A percentile compares a stretch with the other conserved stretches of the same genome.
Evolutionary conservation across 2,329 filamentous ascomycete genomes (phyloP).

Genomic region (Aureobasidium sp.): DNA sequence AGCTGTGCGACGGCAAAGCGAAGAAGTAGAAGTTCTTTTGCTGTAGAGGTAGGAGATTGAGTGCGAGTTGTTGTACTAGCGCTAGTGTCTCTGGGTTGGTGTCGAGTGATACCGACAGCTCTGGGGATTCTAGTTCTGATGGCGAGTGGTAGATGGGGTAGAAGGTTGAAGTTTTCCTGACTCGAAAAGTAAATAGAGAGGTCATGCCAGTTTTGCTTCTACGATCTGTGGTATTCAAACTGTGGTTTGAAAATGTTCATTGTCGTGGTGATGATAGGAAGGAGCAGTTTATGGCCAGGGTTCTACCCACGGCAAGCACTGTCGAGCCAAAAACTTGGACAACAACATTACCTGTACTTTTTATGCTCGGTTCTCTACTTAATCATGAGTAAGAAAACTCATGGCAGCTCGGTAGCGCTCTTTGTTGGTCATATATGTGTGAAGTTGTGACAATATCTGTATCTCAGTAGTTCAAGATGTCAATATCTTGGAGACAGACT

Average conservation of each 20-base stretch:
- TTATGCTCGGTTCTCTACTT: too few species aligned
- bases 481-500: accelerated
- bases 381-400: too few species aligned
- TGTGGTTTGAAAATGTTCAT: not conserved
- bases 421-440: not conserved
- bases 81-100: too few species aligned
- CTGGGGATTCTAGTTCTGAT: not conserved
- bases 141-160: not conserved
- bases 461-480: not conserved
- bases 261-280: not conserved
- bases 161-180: not conserved
- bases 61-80: not conserved
- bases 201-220: not conserved
- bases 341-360: too few species aligned
- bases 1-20: conserved; percentile 64
- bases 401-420: accelerated
- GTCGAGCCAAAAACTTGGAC: not conserved
- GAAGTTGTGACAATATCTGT: not conserved
- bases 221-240: not conserved
- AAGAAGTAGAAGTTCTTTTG: not conserved
- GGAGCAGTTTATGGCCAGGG: not conserved
- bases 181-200: not conserved
- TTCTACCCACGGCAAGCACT: not conserved
- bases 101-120: too few species aligned
- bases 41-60: not conserved